Evolutionary conservation across 2,329 filamentous ascomycete genomes (phyloP).

Genomic region (Graphiopsis chlorocephala): DNA sequence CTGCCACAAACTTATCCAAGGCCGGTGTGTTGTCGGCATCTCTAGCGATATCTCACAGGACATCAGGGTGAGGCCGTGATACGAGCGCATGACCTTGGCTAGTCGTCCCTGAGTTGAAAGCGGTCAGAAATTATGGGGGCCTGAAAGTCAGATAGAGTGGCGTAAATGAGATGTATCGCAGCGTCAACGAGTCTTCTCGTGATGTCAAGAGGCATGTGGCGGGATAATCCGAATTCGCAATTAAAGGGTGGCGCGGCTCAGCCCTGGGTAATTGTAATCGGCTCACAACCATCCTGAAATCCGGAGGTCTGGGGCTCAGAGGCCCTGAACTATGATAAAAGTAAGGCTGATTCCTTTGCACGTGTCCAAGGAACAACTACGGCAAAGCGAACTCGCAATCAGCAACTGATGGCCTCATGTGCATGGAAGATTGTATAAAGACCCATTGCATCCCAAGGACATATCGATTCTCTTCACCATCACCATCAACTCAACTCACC

Average conservation of each 20-base stretch:
- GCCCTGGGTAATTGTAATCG: not conserved
- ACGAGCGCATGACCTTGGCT: not conserved
- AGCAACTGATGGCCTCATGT: not conserved
- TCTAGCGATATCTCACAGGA: not conserved
- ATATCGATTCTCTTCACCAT: not conserved
- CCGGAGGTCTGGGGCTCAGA: not conserved
- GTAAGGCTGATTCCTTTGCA: not conserved
- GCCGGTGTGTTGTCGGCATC: not conserved
- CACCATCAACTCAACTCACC: not conserved
- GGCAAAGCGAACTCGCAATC: not conserved
- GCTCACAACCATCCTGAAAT: not conserved
- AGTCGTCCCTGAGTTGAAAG: not conserved
- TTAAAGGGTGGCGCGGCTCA: not conserved
- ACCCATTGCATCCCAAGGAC: not conserved
- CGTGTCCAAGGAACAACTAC: not conserved
- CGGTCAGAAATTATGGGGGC: not conserved
- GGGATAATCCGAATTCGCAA: not conserved
- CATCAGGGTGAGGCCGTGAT: not conserved
- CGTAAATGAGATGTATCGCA: not conserved
- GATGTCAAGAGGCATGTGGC: not conserved
- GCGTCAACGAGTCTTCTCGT: not conserved
- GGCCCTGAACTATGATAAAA: not conserved
- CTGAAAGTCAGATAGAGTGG: not conserved
- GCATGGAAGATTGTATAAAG: not conserved
- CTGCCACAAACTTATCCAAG: not conserved